A percentile compares a stretch with the other conserved stretches of the same genome.
Conservation (phyloP, 2,329 filamentous ascomycete species). For the Periconia digitata region DNA sequence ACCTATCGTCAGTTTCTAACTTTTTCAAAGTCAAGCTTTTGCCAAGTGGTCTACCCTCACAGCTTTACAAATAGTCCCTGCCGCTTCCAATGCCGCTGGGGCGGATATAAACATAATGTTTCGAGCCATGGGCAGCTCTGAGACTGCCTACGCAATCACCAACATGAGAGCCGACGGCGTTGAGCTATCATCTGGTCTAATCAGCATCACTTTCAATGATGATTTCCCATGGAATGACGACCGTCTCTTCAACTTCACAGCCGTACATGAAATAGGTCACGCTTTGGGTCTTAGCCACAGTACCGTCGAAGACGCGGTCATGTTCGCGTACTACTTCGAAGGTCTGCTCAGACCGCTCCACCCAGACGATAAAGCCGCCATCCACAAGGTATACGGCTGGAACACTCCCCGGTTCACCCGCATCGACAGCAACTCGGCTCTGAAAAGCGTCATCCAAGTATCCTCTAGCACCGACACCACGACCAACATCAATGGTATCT, state of each 20-base stretch:
- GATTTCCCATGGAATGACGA: constrained; percentile 31
- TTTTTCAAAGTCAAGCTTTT: constrained; percentile 21
- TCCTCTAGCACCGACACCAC: constrained; percentile 12
- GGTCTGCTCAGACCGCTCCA: constrained; percentile 23
- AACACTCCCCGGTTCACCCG: constrained; percentile 26
- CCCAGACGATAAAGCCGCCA: constrained; percentile 29
- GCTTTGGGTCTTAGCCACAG: constrained; percentile 31
- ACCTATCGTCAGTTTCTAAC: constrained; percentile 1
- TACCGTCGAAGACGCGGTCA: constrained; percentile 29
- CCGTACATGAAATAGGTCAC: constrained; percentile 32
- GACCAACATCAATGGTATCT: constrained; percentile 24
- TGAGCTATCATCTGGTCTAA: constrained; percentile 21
- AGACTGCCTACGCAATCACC: constrained; percentile 26
- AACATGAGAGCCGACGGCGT: constrained; percentile 27
- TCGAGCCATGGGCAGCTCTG: constrained; percentile 19
- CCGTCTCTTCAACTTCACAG: constrained; percentile 29
- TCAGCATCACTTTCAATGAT: constrained; percentile 35
- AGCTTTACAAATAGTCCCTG: constrained; percentile 21
- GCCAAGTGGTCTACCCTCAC: constrained; percentile 24
- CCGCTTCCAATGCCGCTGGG: constrained; percentile 11
- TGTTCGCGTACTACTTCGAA: constrained; percentile 30
- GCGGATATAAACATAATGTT: constrained; percentile 31
- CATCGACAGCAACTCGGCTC: constrained; percentile 21
- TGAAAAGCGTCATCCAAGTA: constrained; percentile 20
- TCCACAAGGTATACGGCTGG: constrained; percentile 33